Base-by-base conservation (phyloP, 2,329 filamentous ascomycete species). In the Hawksworthiomyces lignivorus region DNA sequence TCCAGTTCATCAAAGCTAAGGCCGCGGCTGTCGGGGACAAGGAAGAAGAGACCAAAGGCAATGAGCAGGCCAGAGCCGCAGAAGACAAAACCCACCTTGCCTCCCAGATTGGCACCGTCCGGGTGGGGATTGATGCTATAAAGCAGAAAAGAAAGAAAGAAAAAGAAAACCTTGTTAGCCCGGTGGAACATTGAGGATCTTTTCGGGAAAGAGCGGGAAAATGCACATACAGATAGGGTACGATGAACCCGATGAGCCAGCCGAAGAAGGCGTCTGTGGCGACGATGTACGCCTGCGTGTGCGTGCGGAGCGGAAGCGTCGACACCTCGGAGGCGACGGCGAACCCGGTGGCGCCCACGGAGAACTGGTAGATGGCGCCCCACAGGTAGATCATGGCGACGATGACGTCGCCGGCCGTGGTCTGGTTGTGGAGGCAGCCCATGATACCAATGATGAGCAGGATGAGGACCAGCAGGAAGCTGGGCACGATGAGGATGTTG, bases 21-120 rank as follows among this genome's bases (percentile, higher is more conserved):
- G 14, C 36, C 36, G 12, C 29, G 29, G 28, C 26, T 39, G 26
- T 39, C 36, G 36, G 36, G 36, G n/a, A 39, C 29, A 20, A 30
- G 29, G 11, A 31, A 32, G 20, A 24, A 39, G 9, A 39, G 24
- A 8, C 29, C 14, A 12, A 39, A 22, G 21, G 26, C 22, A 5
- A 39, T 14, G 9, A 27, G 36, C 28, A 39, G n/a, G 11, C 36
- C 36, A 4, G 29, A 32, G 4, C 36, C 36, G 20, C 8, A 29
- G n/a, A 39, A 39, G 32, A 39, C 36, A n/a, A 39, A 39, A 11
- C 36, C 36, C n/a, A 39, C 36, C 36, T 39, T 39, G 36, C 26
- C 36, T 4, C 36, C 36, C 18, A 39, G 28, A n/a, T 39, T 32
- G 20, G 26, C 36, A 7, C 26, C 28, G 14, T 39, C 36, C n/a